These are phyloP conservation scores for Chenopodium formosanum DNA, from an alignment of 148 eudicot species.

Conservation along the genomic window DNA sequence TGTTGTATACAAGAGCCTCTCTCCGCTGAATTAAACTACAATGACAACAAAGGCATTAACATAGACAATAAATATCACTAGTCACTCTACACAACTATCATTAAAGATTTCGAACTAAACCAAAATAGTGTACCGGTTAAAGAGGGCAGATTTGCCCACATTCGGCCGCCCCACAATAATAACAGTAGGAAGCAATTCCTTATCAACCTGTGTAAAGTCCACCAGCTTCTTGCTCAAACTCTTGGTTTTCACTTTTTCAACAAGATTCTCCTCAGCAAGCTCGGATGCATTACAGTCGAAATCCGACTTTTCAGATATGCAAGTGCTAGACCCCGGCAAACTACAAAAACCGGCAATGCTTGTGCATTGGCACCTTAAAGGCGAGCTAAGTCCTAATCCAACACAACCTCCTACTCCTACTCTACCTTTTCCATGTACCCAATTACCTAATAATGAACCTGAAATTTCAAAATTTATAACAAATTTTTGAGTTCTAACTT, in stretches of 20 bases:
- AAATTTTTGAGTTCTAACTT: not conserved
- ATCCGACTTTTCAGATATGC: not conserved
- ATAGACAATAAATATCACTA: not conserved
- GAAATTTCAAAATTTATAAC: conserved; percentile 10
- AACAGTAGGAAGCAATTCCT: conserved; percentile 78
- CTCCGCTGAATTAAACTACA: conserved; percentile 83
- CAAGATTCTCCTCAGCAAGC: conserved; percentile 17
- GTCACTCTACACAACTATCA: conserved; percentile 5
- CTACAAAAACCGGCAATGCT: conserved; percentile 17
- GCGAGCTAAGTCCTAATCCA: not conserved
- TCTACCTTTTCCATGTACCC: conserved; percentile 20
- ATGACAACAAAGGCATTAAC: not conserved
- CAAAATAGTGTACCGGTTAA: conserved; percentile 65
- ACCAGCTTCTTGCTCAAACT: conserved; percentile 30
- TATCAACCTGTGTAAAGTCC: conserved; percentile 71
- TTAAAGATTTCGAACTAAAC: not conserved
- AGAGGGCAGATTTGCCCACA: conserved; percentile 95
- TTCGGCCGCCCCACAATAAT: conserved; percentile 85
- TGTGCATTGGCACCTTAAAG: conserved; percentile 12
- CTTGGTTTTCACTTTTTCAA: conserved; percentile 28
- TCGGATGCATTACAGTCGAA: conserved; percentile 1
- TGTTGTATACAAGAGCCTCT: conserved; percentile 95
- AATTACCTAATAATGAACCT: conserved; percentile 26
- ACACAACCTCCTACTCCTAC: conserved; percentile 10
- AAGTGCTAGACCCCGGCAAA: conserved; percentile 6